phyloP scores from a whole-genome alignment of 2,329 filamentous ascomycete species.

The Monilinia aucupariae region DNA sequence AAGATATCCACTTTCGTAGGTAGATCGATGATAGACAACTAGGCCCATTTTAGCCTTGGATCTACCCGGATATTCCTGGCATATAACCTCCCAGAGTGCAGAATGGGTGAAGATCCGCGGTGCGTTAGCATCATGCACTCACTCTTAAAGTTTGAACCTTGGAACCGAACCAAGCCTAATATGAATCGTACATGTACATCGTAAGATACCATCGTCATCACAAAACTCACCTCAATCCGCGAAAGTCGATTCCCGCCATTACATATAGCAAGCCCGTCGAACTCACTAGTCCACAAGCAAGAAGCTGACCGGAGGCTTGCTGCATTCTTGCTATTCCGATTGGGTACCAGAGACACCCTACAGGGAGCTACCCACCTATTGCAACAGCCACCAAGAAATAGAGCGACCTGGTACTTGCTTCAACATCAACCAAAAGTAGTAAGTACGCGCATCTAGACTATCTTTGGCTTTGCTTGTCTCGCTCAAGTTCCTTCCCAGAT shows the following conservation, averaged over 20 bases:
- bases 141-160: background rate
- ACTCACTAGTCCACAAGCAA: background rate
- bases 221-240: background rate
- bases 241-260: background rate
- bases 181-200: background rate
- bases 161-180: background rate
- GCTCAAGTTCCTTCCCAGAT: background rate
- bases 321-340: background rate
- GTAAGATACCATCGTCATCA: background rate
- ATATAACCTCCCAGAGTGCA: background rate
- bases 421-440: background rate
- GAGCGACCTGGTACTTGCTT: background rate
- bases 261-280: background rate
- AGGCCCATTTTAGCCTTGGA: background rate
- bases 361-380: background rate
- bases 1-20: too few relatives aligned
- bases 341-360: background rate
- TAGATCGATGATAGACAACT: too few relatives aligned
- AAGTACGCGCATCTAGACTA: background rate
- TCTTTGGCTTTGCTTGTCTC: background rate
- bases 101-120: too few relatives aligned
- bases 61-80: background rate
- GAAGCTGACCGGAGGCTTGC: background rate
- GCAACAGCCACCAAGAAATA: slow-evolving; percentile 4
- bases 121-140: slow-evolving; percentile 1